These are phyloP conservation scores for Fusarium piperis DNA, from an alignment of 2,329 filamentous ascomycete genomes.

Conservation along the genomic window DNA sequence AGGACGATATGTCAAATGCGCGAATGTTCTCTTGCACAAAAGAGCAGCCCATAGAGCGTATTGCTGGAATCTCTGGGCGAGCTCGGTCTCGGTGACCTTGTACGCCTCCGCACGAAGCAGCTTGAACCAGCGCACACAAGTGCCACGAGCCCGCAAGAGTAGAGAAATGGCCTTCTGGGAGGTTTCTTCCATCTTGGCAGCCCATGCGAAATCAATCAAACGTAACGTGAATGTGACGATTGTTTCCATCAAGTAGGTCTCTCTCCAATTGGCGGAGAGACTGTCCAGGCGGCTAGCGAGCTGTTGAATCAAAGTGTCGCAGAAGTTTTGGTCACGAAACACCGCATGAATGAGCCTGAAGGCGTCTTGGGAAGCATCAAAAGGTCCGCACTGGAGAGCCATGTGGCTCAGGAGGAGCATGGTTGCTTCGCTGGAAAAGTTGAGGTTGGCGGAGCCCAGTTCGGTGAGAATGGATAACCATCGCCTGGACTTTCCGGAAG, in stretches of 20 bases:
- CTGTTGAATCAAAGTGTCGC: constrained; percentile 57
- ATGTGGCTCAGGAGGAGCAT: constrained; percentile 62
- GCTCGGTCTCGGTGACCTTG: constrained; percentile 49
- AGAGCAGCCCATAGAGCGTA: constrained; percentile 66
- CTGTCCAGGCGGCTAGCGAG: constrained; percentile 54
- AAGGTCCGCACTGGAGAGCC: constrained; percentile 63
- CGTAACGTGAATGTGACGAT: constrained; percentile 63
- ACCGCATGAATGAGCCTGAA: constrained; percentile 58
- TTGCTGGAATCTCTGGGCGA: constrained; percentile 45
- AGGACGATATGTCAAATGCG: constrained; percentile 1
- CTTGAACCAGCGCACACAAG: constrained; percentile 61
- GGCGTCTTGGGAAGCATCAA: constrained; percentile 34
- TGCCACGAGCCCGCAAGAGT: constrained; percentile 30
- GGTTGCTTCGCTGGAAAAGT: constrained; percentile 67
- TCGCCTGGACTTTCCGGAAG: constrained; percentile 57
- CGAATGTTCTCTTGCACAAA: constrained; percentile 58
- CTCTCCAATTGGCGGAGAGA: constrained; percentile 68
- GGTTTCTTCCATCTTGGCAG: not conserved
- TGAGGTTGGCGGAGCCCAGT: constrained; percentile 63
- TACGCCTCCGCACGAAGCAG: constrained; percentile 57
- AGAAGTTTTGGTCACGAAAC: constrained; percentile 62
- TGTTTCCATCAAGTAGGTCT: constrained; percentile 66
- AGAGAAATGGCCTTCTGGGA: constrained; percentile 3
- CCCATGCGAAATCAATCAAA: constrained; percentile 34
- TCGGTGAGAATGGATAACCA: constrained; percentile 62